Evolutionary conservation across 169 alveolate genomes (phyloP).

Genomic region (Plasmodium ovale): DNA sequence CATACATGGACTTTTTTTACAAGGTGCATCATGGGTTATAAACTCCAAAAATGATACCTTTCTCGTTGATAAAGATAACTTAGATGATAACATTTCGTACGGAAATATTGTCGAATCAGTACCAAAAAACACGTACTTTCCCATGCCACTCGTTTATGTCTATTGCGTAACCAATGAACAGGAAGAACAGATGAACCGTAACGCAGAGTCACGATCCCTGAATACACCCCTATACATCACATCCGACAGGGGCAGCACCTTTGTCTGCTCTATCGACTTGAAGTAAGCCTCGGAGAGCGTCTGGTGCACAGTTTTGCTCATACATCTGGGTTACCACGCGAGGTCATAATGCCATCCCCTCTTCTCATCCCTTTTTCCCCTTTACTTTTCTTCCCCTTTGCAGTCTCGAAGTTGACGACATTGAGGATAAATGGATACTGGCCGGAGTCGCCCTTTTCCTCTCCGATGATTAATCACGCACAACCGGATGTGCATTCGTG

Average conservation of each 20-base stretch:
- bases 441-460: slow-evolving; percentile 95
- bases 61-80: slow-evolving; percentile 31
- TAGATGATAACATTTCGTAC: slow-evolving; percentile 42
- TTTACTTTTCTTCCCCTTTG: not conserved
- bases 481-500: not conserved
- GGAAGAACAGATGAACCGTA: slow-evolving; percentile 19
- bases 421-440: slow-evolving; percentile 90
- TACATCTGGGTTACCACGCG: no score
- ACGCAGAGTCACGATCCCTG: slow-evolving; percentile 17
- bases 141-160: slow-evolving; percentile 68
- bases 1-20: slow-evolving; percentile 65
- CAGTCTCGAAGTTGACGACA: slow-evolving; percentile 83
- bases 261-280: slow-evolving; percentile 62
- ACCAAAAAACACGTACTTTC: slow-evolving; percentile 43
- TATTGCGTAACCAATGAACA: slow-evolving; percentile 61
- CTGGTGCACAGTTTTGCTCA: not conserved
- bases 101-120: slow-evolving; percentile 64
- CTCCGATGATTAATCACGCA: slow-evolving; percentile 89
- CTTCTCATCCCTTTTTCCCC: no score
- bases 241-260: slow-evolving; percentile 63
- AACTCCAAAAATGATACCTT: slow-evolving; percentile 61
- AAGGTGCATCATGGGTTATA: slow-evolving; percentile 70
- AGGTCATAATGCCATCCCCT: no score
- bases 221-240: slow-evolving; percentile 55
- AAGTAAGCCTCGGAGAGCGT: slow-evolving; percentile 19